Base-by-base conservation (phyloP, 768 basidiomycete genomes). In the Kwoniella botswanensis region DNA sequence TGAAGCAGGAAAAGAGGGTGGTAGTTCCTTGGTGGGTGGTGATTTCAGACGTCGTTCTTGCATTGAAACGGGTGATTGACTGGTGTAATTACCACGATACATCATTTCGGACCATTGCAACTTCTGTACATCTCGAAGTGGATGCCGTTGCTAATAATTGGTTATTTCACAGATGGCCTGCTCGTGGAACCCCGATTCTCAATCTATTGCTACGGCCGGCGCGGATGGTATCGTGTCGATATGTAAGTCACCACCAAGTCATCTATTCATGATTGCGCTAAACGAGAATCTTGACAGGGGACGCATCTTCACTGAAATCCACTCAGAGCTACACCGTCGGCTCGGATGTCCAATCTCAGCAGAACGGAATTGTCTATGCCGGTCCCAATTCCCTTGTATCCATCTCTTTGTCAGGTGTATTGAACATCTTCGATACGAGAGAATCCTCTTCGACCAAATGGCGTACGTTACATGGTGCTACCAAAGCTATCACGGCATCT, bases 141-240 rank as follows among this genome's bases (percentile, higher is more conserved):
- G 4, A 35, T 6, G 7, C 7, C 3, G 7, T 35, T 35, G 52
- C 61, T 62, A 15, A 59, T n/a, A 22, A 24, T 6, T 54, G 35
- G 35, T 53, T 9, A 41, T 13, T 11, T 2, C 13, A 43, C 56
- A 82, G 82, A 80, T 84, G 83, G 89, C 77, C 86, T 90, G 73
- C 17, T 77, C 79, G n/a, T 97, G 94, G 94, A 89, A 88, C 71
- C 87, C 88, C 1, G 89, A 92, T 71, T 92, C 89, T 82, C 90
- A 87, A 78, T 87, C 85, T 2, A 84, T 97, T 50, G 86, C 88
- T n/a, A 94, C 93, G 0, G 92, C 93, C 10, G 91, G 93, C 1
- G 91, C 91, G 17, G 94, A 98, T 80, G 88, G 91, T 69, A 91
- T 91, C 2, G 93, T 95, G 63, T 93, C 92, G 77, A 84, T 96